Evolutionary conservation across 2,329 filamentous ascomycete species (phyloP), one percentile per base, ranked within the genome.

Genomic region (Colletotrichum cordylinicola): DNA sequence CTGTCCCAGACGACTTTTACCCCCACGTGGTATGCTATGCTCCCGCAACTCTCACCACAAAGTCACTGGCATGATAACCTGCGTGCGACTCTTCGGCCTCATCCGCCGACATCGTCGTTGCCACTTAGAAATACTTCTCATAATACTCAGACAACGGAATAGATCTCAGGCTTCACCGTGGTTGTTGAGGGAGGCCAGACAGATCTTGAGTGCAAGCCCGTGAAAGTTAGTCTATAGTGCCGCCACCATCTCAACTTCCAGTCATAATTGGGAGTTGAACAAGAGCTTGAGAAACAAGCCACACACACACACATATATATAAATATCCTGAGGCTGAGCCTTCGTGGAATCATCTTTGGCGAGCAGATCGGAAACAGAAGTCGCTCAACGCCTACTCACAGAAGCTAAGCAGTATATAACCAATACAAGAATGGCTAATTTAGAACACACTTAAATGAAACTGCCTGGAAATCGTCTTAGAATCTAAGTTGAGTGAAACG

Each of bases 251-350:
- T n/a, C n/a, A n/a, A n/a, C n/a, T n/a, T n/a, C n/a, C n/a, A n/a
- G n/a, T n/a, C n/a, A n/a, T n/a, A n/a, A n/a, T n/a, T n/a, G n/a
- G n/a, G n/a, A 18, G 43, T 1, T 21, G 9, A 21, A 13, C 12
- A 21, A 48, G n/a, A 48, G 18, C n/a, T 21, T 4, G 18, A 48
- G 6, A 18, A 0, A 4, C 10, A 21, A 21, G n/a, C 0, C 9
- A n/a, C n/a, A n/a, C n/a, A n/a, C n/a, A n/a, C n/a, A n/a, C n/a
- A n/a, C n/a, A 12, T 48, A 21, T 21, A 12, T 48, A n/a, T 21
- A 6, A 0, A 3, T 3, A n/a, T 48, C 6, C 43, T n/a, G 43
- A 21, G 43, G 18, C 43, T 2, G 18, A 12, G 9, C 1, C 43
- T 48, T 1, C 1, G 2, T 48, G 18, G 5, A 0, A 48, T 48